Evolutionary conservation across 2,329 filamentous ascomycete genomes (phyloP), one percentile per base, ranked within the genome.

Genomic region (Fusarium nisikadoi): DNA sequence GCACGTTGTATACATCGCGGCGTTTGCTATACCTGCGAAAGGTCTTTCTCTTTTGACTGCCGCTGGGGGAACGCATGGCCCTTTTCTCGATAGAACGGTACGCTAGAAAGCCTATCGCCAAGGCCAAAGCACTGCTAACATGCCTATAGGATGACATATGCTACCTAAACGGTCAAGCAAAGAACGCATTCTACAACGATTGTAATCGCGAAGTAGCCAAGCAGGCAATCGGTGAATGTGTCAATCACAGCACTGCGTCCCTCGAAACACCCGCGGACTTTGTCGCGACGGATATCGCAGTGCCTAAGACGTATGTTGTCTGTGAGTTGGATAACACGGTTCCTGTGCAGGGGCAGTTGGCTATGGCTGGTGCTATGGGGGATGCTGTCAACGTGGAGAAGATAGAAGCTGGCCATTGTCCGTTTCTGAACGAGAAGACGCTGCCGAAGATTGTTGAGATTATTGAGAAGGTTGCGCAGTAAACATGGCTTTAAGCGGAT

Each of bases 241-340:
- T 62, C 2, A 35, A 59, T 2, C 74, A 78, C 8, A 79, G 76
- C 27, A 65, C 63, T 1, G 64, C 46, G 1, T 74, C 71, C 23
- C 54, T 75, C 4, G 64, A 68, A 16, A 75, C 69, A 2, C 47
- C 73, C 0, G 63, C 61, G 0, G 43, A 71, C 1, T 76, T 75
- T 43, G 77, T 72, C 3, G 75, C 72, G 0, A 61, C 73, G 1
- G 77, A 80, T 14, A 49, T 78, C 10, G 41, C 45, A 3, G 72
- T 73, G 0, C 69, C 74, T 0, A 79, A 72, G 58, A 79, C 76
- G 1, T 80, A 79, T 19, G 61, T 80, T 12, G 65, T 73, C 12
- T 79, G 77, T 25, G 70, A 70, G 11, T 46, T 74, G 4, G 79
- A 80, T 45, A 38, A 61, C 2, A 35, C 59, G 0, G 56, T 79